These are phyloP conservation scores for Phytophthora fragariae DNA, from an alignment of 352 stramenopile species.

Conservation along the genomic window DNA sequence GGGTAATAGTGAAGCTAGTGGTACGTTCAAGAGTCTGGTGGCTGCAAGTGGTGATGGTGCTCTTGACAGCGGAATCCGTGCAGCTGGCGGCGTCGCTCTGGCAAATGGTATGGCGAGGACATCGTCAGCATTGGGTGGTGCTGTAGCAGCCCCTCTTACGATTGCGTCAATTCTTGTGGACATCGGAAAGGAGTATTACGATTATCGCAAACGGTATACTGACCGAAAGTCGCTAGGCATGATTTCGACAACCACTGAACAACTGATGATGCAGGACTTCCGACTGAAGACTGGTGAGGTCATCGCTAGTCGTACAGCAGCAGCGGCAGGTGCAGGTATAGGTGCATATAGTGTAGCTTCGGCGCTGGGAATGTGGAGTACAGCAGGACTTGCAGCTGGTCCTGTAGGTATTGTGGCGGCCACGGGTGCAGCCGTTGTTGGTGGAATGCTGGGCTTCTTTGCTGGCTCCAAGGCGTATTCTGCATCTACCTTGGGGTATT, in stretches of 20 bases:
- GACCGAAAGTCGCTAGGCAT: slow-evolving; percentile 74
- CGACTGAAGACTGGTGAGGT: slow-evolving; percentile 84
- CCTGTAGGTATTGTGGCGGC: slow-evolving; percentile 81
- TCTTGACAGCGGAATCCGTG: slow-evolving; percentile 85
- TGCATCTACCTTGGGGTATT: slow-evolving; percentile 76
- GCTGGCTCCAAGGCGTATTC: slow-evolving; percentile 83
- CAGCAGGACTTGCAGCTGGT: slow-evolving; percentile 74
- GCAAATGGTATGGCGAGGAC: slow-evolving; percentile 80
- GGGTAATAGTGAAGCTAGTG: slow-evolving; percentile 35
- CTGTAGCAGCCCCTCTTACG: slow-evolving; percentile 75
- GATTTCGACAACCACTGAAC: slow-evolving; percentile 75
- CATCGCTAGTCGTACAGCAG: slow-evolving; percentile 76
- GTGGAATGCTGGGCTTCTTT: slow-evolving; percentile 86
- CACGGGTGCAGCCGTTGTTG: slow-evolving; percentile 81
- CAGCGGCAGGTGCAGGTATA: slow-evolving; percentile 76
- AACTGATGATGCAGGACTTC: slow-evolving; percentile 87
- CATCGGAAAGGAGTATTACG: slow-evolving; percentile 87
- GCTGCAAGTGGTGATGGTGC: slow-evolving; percentile 74
- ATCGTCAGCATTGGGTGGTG: slow-evolving; percentile 60
- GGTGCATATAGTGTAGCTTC: slow-evolving; percentile 80
- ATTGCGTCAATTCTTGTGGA: slow-evolving; percentile 89
- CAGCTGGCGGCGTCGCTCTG: slow-evolving; percentile 74
- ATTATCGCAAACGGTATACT: slow-evolving; percentile 82
- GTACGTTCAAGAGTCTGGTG: slow-evolving; percentile 60
- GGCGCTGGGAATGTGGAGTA: slow-evolving; percentile 80